These are phyloP conservation scores for Monosporozyma unispora DNA, from an alignment of 805 yeast genomes.

Conservation along the genomic window DNA sequence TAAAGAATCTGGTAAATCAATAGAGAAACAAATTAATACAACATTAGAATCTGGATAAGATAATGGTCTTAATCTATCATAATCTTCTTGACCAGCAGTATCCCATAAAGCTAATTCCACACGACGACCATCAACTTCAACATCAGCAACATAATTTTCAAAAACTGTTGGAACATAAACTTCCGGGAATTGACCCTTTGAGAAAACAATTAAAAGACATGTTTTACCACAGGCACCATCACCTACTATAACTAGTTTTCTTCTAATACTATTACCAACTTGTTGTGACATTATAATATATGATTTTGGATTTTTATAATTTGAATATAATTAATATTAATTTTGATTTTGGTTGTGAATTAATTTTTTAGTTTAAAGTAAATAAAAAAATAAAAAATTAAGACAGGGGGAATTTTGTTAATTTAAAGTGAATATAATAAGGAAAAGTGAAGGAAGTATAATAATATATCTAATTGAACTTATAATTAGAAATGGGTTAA, in stretches of 20 bases:
- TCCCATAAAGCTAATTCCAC: constrained; percentile 94
- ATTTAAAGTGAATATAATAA: too few relatives aligned
- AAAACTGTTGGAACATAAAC: constrained; percentile 93
- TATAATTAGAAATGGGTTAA: too few relatives aligned
- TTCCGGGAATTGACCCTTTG: constrained; percentile 86
- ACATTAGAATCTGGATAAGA: constrained; percentile 90
- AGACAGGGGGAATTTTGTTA: too few relatives aligned
- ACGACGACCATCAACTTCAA: constrained; percentile 79
- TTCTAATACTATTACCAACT: constrained; percentile 36
- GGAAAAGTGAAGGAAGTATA: too few relatives aligned
- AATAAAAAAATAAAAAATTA: too few relatives aligned
- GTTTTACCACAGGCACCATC: constrained; percentile 98
- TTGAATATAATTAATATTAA: neutral
- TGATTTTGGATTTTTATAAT: neutral
- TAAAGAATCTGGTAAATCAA: constrained; percentile 83
- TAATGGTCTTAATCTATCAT: constrained; percentile 83
- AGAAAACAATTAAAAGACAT: constrained; percentile 75
- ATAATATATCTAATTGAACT: too few relatives aligned
- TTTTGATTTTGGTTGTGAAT: too few relatives aligned
- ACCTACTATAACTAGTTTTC: constrained; percentile 88
- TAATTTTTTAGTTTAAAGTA: too few relatives aligned
- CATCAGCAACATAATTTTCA: constrained; percentile 95
- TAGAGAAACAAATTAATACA: constrained; percentile 79
- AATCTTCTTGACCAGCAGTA: constrained; percentile 98
- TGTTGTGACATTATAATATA: constrained; percentile 25